Evolutionary conservation across 2,329 filamentous ascomycete genomes (phyloP), one percentile per base, ranked within the genome.

Genomic region (Monosporascus sp.): DNA sequence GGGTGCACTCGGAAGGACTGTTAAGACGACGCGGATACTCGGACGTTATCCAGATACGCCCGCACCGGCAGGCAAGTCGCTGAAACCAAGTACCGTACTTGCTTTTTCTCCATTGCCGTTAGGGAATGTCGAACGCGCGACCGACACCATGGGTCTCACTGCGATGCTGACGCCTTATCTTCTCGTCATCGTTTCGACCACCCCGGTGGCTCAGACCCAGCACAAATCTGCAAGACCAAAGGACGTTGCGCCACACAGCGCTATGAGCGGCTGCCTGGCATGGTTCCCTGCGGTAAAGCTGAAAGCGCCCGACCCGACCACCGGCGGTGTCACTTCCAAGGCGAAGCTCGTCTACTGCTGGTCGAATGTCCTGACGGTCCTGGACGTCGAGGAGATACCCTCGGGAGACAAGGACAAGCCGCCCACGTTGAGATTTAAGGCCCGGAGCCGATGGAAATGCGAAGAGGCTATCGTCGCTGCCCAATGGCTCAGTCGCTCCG

Each of bases 201-300:
- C 93, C 0, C 94, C 94, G 0, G 81, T 97, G 37, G 94, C 95
- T 4, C 92, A 97, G 68, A 99, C 94, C 1, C 94, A 99, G 67
- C 89, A 97, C 70, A 99, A 99, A 72, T 86, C 91, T 20, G 85
- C 91, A 2, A 81, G 94, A 26, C 93, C 94, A 4, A 97, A 95
- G 67, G 93, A 97, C 60, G 84, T 97, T 9, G 85, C 85, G 27
- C 89, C 90, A 1, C 93, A 99, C 67, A 90, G 91, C 65, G 86
- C 93, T 19, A 86, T 99, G 80, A 97, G 89, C 49, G 95, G 93
- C 2, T 96, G 93, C 63, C 73, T 99, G 49, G 91, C 94, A 37
- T 99, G 94, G 94, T 99, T 99, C 67, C 94, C 94, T 2, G 91
- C 92, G 2, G 94, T 99, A 46, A 94, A 89, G 65, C 76, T 99